Base-by-base conservation (phyloP, 208 protist species). In the Acanthamoeba divionensis region DNA sequence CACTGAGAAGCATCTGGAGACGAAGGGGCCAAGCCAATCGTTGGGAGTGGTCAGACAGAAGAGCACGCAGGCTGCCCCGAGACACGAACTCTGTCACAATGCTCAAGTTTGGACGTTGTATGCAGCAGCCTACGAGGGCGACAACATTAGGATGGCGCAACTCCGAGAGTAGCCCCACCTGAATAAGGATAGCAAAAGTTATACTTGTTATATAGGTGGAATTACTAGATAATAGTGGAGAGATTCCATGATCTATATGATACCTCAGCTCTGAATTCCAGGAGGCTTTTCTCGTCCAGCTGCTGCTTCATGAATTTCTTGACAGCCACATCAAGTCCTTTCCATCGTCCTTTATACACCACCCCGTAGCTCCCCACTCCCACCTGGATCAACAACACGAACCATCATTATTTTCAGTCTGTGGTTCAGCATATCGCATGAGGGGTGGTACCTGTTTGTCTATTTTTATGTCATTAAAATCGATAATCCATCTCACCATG, bases 11-110 rank as follows among this genome's bases (percentile, higher is more conserved):
- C 0, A 83, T 15, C 21, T 80, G 50, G 45, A 87, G 36, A n/a
- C 33, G 62, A 54, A 24, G 82, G n/a, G 60, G 29, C 48, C 62
- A 65, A 60, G 60, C 57, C 44, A 50, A 65, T 7, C 15, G 21
- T 31, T 60, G 0, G 36, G 26, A 4, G 31, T 7, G 33, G 31
- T 92, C 60, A 66, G 90, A 88, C 13, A 93, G 73, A n/a, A 94
- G 79, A n/a, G 52, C 18, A 24, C 92, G 89, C 26, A 94, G 83
- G 45, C 54, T 91, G 21, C 93, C 93, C 2, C 54, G 44, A 31
- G 60, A 45, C 90, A 94, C 93, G 63, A 71, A 94, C 31, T 94
- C 91, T 31, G 82, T 91, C 45, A 91, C 91, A 45, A 94, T 83
- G 54, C 91, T 94, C 83, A 94, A 80, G 38, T 94, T 57, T 12